A percentile compares a stretch with the other conserved stretches of the same genome.
Conservation (phyloP, 495 filamentous ascomycete species). For the Penicillium steckii region DNA sequence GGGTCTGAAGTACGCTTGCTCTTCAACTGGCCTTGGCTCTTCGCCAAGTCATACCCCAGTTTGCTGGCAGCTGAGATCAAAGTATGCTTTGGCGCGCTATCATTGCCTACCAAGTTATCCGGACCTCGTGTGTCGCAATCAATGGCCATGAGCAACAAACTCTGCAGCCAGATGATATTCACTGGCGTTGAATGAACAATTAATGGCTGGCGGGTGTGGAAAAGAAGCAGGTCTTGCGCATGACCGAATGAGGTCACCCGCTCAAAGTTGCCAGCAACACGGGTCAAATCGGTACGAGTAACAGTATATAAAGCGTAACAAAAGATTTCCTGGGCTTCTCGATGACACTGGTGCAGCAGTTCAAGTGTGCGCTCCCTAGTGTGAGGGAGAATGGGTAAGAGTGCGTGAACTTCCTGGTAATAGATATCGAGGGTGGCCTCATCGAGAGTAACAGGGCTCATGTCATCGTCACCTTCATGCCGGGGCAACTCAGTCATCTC, state of each 20-base stretch:
- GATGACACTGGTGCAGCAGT: constrained; percentile 59
- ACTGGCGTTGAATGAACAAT: constrained; percentile 34
- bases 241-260: constrained; percentile 42
- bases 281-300: constrained; percentile 40
- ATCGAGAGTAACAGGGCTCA: constrained; percentile 42
- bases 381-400: constrained; percentile 71
- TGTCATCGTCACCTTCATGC: constrained; percentile 39
- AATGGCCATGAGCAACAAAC: constrained; percentile 44
- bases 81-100: constrained; percentile 42
- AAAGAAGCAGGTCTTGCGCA: constrained; percentile 48
- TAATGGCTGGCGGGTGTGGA: constrained; percentile 51
- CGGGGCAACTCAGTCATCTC: constrained; percentile 39
- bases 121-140: constrained; percentile 46
- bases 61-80: constrained; percentile 42
- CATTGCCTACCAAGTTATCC: constrained; percentile 44
- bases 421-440: constrained; percentile 45
- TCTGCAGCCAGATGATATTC: constrained; percentile 45
- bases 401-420: constrained; percentile 66
- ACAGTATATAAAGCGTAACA: constrained; percentile 61
- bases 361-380: constrained; percentile 61
- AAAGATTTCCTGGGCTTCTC: constrained; percentile 67
- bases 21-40: constrained; percentile 39
- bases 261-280: constrained; percentile 37
- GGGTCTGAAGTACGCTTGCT: constrained; percentile 32
- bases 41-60: constrained; percentile 42